Conservation (phyloP, 2,329 filamentous ascomycete genomes). For the Trichoderma hamatum region DNA sequence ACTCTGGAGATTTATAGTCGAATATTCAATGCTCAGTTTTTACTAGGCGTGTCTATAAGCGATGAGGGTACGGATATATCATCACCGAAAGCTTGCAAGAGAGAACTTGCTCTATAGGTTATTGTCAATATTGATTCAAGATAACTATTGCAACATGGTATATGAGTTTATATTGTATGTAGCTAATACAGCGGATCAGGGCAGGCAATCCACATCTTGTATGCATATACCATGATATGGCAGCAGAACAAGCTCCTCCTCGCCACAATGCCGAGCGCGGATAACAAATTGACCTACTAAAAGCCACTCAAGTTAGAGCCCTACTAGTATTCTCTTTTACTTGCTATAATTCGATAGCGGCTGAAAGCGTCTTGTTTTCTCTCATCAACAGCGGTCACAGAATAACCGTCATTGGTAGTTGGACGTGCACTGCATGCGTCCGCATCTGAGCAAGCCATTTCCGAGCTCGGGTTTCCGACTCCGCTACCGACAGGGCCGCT, state of each 20-base stretch:
- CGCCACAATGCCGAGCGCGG: neutral
- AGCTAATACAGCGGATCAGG: too few species aligned
- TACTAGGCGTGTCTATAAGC: neutral
- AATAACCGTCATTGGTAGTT: neutral
- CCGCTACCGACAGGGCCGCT: neutral
- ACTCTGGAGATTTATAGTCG: neutral
- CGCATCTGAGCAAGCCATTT: neutral
- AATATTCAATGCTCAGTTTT: neutral
- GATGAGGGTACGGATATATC: neutral
- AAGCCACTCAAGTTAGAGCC: too few species aligned
- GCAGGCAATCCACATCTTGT: neutral
- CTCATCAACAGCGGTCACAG: too few species aligned
- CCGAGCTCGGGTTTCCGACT: slow-evolving; percentile 7
- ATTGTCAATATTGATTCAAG: too few species aligned
- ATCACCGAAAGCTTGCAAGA: neutral
- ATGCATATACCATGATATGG: neutral
- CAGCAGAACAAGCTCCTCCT: neutral
- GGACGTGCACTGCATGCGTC: neutral
- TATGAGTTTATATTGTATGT: too few species aligned
- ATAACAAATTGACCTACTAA: neutral
- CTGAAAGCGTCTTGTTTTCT: neutral
- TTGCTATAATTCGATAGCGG: slow-evolving; percentile 2
- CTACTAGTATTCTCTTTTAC: too few species aligned
- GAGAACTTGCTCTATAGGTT: too few species aligned
- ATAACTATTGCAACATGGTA: too few species aligned